Base-by-base conservation (phyloP, 1,139 yeast species). In the Diutina neorugosa region DNA sequence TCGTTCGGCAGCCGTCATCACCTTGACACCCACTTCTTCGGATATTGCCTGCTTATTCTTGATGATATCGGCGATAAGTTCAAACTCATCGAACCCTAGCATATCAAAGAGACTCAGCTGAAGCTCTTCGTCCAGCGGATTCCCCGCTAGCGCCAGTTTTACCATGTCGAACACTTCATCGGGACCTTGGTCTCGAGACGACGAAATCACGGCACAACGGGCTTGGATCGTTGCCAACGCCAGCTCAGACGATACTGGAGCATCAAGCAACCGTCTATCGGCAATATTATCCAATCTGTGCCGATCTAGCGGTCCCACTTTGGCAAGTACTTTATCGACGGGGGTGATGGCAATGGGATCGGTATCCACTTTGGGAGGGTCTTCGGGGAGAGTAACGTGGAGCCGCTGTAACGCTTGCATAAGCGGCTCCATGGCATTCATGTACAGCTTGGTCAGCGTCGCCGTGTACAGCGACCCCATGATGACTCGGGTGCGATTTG, bases 41-140 rank as follows among this genome's bases (percentile, higher is more conserved):
- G 62, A 52, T 54, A 74, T 58, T 19, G 63, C 65, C 0, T 63
- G 61, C 59, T 81, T 77, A 54, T 82, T 71, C 55, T 80, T 81
- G 3, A 91, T 65, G 16, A 93, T 68, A 53, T 77, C 79, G 1
- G 90, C 74, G 9, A 90, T 86, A 53, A 90, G 67, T 53, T 89
- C 96, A 57, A 93, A 77, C 61, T 89, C 86, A 42, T 89, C 96
- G 60, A 82, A 86, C 0, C 98, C 98, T 4, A 93, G 67, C 9
- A 87, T 74, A 62, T 90, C 96, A 57, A 88, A 82, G 43, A 93
- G 67, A 1, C 76, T 65, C 7, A 85, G 80, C 60, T 86, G 93
- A 12, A 84, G 65, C 52, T 81, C 86, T 52, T 82, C 86, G 53
- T 83, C 89, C 42, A 74, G 63, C 7, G 67, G 63, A 41, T 73